phyloP scores from a whole-genome alignment of 257 asterid species.

The Solanum arcanum region DNA sequence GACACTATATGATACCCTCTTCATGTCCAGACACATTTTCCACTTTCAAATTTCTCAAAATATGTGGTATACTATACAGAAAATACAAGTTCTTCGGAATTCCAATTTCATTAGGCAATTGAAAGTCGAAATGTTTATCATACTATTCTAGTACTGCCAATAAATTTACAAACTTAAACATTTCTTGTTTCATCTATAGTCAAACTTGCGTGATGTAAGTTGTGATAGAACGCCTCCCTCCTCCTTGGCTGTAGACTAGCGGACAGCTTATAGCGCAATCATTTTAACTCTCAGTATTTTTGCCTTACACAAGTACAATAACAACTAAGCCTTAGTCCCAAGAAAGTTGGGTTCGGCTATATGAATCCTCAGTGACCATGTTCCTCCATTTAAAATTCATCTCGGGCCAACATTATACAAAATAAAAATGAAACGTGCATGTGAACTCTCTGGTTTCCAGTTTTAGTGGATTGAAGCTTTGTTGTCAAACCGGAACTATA shows the following conservation, averaged over 20 bases:
- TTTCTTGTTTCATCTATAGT: not conserved
- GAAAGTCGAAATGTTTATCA: not conserved
- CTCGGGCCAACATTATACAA: not conserved
- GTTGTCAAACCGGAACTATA: not conserved
- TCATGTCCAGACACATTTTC: not conserved
- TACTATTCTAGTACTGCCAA: too few relatives aligned
- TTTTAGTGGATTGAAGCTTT: not conserved
- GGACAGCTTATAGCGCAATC: accelerated
- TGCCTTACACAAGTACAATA: not conserved
- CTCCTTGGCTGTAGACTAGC: not conserved
- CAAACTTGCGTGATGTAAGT: not conserved
- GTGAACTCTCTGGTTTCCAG: not conserved
- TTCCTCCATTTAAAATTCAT: not conserved
- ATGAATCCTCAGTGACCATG: not conserved
- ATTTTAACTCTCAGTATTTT: not conserved
- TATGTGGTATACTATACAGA: not conserved
- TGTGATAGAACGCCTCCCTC: not conserved
- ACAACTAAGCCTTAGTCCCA: not conserved
- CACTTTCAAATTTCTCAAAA: not conserved
- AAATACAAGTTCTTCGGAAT: not conserved
- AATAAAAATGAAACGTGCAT: not conserved
- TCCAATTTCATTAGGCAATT: not conserved
- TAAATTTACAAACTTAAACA: not conserved
- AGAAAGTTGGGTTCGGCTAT: not conserved
- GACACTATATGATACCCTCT: not conserved